Evolutionary conservation across 306 rosid genomes (phyloP), one percentile per base, ranked within the genome.

Genomic region (Potentilla sterilis): DNA sequence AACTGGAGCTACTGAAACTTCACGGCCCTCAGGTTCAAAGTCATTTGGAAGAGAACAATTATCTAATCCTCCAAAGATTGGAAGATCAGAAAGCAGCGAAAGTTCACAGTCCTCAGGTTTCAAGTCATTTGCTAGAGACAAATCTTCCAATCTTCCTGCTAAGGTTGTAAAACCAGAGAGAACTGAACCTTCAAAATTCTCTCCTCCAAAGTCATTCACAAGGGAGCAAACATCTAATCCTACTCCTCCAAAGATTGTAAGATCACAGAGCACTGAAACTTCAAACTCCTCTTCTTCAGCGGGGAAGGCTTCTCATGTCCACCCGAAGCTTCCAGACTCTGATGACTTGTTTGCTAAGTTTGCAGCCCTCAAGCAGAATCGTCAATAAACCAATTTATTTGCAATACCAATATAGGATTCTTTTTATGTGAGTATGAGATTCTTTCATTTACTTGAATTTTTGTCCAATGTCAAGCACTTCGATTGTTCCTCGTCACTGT

Each of bases 241-340:
- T 77, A 69, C 59, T 44, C 42, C 84, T 44, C 42, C 84, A 16
- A 81, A 84, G 76, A 65, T 46, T 57, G 79, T 22, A 44, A 57
- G 63, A 75, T 44, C 81, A 74, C 79, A 72, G 68, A 79, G 67
- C 79, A 61, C 72, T 58, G 84, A 77, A 77, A 76, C 69, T 64
- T 4, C 15, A 16, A 64, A 64, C 28, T 64, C 42, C 46, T 64
- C 47, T 38, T 41, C 69, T 54, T 42, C 83, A 16, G 80, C 82
- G 77, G 83, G 79, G 82, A 89, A 70, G 67, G 78, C 80, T 35
- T 81, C 81, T 73, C 98, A 94, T 63, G 91, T 90, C 77, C 97
- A 94, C 81, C 97, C 97, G 5, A 92, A 92, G 85, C 89, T 90
- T 80, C 98, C 98, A 1, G 96, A 94, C 76, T 88, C 85, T 35